Base-by-base conservation (phyloP, 176 grass and related monocot species). In the Rhynchospora pubera region DNA sequence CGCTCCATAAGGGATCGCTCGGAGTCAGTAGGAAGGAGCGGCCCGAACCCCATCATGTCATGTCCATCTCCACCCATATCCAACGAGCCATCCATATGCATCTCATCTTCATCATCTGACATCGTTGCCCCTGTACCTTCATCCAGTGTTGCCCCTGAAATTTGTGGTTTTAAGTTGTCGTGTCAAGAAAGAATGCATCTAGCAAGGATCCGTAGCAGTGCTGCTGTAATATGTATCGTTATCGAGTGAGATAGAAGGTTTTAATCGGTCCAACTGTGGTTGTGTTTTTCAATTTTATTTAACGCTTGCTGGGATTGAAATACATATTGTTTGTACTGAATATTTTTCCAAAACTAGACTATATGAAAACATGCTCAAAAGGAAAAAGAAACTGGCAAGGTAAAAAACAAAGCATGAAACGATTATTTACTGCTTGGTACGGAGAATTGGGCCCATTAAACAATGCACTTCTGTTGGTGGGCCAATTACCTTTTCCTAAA, bases 11-110 rank as follows among this genome's bases (percentile, higher is more conserved):
- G 92, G 2, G 97, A 93, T 50, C 97, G 86, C 82, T 99, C 97
- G 0, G 97, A 93, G 73, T 99, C 97, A 2, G 97, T 99, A 18
- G 91, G 91, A 3, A 96, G 56, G 56, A 99, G 97, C 0, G 97
- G 97, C 9, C 97, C 97, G n/a, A 96, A 96, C 56, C 97, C 93
- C 93, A 93, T 93, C 89, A 99, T 93, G 86, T 96, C 93, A 62
- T 91, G 97, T 56, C 83, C 97, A 1, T 99, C 93, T 48, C 81
- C 87, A 14, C 89, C 82, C 80, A 99, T 90, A 48, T 99, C 93
- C 57, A 96, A 53, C 1, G 80, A 9, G 8, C 47, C 55, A 28
- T 93, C 83, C 69, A 96, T 73, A 51, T 62, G 92, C 43, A 84
- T 76, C 80, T 99, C 97, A 3, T 99, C 97, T 53, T 99, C 97